A percentile compares a stretch with the other conserved stretches of the same genome.
Evolutionary conservation across 805 yeast species (phyloP).

Genomic region (Nakazawaea sp.): DNA sequence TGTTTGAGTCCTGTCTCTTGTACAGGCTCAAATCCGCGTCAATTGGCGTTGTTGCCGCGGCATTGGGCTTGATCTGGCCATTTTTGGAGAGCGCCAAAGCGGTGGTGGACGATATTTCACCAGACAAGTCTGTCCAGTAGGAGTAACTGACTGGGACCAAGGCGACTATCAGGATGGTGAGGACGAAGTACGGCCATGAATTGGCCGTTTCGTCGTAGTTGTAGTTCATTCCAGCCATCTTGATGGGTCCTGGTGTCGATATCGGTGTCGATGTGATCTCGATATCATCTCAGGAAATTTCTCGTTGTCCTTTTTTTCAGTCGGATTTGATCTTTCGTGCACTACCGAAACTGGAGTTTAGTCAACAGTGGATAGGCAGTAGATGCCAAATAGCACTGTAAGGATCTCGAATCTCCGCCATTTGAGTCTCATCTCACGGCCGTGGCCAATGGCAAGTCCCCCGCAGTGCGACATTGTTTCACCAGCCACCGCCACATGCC

Average conservation of each 20-base stretch:
- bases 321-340: too few species aligned
- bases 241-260: neutral
- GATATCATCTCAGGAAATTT: too few species aligned
- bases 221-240: constrained; percentile 50
- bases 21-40: constrained; percentile 23
- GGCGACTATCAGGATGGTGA: constrained; percentile 63
- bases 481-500: too few species aligned
- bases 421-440: too few species aligned
- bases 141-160: constrained; percentile 43
- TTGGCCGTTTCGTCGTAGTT: constrained; percentile 85
- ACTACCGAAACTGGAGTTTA: neutral
- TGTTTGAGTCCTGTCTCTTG: constrained; percentile 18
- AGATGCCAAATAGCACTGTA: too few species aligned
- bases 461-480: too few species aligned
- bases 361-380: too few species aligned
- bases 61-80: constrained; percentile 15
- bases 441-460: too few species aligned
- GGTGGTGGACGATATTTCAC: constrained; percentile 7
- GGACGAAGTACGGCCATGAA: constrained; percentile 87
- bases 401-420: too few species aligned
- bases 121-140: constrained; percentile 29
- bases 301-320: too few species aligned
- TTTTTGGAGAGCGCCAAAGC: constrained; percentile 1
- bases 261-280: too few species aligned
- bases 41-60: constrained; percentile 29